Conservation (phyloP, 108 stramenopile genomes). For the Nitzschia sp. region DNA sequence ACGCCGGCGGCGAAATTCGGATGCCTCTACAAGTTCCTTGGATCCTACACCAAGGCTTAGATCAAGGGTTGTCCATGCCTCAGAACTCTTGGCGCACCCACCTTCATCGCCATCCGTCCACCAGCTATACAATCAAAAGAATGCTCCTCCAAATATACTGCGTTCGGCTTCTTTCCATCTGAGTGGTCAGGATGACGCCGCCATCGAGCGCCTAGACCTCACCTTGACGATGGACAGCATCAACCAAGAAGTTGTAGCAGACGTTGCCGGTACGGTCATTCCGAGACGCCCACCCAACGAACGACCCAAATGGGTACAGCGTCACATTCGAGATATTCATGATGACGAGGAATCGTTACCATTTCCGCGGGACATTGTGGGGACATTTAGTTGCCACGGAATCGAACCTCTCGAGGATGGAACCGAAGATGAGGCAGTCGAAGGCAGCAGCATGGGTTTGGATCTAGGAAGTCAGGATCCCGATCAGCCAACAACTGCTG, state of each 20-base stretch:
- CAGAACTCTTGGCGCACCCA: conserved; percentile 49
- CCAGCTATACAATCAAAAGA: conserved; percentile 36
- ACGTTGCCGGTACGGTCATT: no score
- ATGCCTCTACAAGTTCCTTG: conserved; percentile 14
- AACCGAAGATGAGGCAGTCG: background rate
- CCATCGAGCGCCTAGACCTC: no score
- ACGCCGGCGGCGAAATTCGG: conserved; percentile 29
- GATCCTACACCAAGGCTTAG: conserved; percentile 23
- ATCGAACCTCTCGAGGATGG: conserved; percentile 78
- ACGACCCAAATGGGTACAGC: conserved; percentile 41
- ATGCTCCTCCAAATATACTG: conserved; percentile 20
- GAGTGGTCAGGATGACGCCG: background rate
- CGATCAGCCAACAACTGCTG: conserved; percentile 47
- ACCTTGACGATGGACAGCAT: no score
- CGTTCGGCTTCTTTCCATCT: background rate
- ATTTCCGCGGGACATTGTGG: conserved; percentile 70
- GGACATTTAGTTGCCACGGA: conserved; percentile 94
- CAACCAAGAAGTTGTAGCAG: no score
- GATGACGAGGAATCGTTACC: conserved; percentile 61
- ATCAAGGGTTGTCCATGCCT: conserved; percentile 55
- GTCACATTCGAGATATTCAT: conserved; percentile 28
- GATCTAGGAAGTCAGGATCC: conserved; percentile 9
- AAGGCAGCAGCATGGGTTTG: background rate
- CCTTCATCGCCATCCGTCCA: conserved; percentile 37
- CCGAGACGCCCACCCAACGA: background rate